phyloP scores from a whole-genome alignment of 2,329 filamentous ascomycete species.

The Exophiala dermatitidis region DNA sequence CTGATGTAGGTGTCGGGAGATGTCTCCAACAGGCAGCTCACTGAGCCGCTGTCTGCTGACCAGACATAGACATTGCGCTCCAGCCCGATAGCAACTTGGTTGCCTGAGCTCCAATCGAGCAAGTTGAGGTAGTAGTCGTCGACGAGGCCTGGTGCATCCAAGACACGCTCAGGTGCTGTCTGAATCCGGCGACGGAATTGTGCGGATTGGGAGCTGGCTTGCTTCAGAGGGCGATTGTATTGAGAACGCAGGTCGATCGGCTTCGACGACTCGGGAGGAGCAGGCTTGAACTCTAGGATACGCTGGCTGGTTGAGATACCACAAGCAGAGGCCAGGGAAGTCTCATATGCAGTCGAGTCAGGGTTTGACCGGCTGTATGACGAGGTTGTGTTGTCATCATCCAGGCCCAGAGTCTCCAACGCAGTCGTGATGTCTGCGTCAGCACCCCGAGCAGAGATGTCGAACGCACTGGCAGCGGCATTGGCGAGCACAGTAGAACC shows the following conservation, averaged over 20 bases:
- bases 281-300: slow-evolving; percentile 97
- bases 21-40: slow-evolving; percentile 82
- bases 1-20: slow-evolving; percentile 88
- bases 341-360: slow-evolving; percentile 83
- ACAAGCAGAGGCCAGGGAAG: slow-evolving; percentile 81
- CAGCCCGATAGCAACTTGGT: slow-evolving; percentile 95
- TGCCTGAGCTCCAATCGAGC: slow-evolving; percentile 94
- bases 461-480: slow-evolving; percentile 53
- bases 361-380: slow-evolving; percentile 73
- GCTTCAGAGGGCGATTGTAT: slow-evolving; percentile 92
- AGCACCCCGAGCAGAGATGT: slow-evolving; percentile 53
- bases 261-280: slow-evolving; percentile 95
- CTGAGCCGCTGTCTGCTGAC: slow-evolving; percentile 89
- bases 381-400: slow-evolving; percentile 58
- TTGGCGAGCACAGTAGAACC: slow-evolving; percentile 69
- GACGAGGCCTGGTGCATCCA: slow-evolving; percentile 90
- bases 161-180: slow-evolving; percentile 88
- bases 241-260: slow-evolving; percentile 95
- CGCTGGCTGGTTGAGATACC: slow-evolving; percentile 89
- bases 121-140: slow-evolving; percentile 99
- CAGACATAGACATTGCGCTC: slow-evolving; percentile 97
- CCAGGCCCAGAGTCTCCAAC: slow-evolving; percentile 70
- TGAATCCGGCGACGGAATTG: slow-evolving; percentile 88
- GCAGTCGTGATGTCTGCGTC: slow-evolving; percentile 72
- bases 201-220: slow-evolving; percentile 63